Conservation (phyloP, 306 rosid species). For the Castanospermum australe region DNA sequence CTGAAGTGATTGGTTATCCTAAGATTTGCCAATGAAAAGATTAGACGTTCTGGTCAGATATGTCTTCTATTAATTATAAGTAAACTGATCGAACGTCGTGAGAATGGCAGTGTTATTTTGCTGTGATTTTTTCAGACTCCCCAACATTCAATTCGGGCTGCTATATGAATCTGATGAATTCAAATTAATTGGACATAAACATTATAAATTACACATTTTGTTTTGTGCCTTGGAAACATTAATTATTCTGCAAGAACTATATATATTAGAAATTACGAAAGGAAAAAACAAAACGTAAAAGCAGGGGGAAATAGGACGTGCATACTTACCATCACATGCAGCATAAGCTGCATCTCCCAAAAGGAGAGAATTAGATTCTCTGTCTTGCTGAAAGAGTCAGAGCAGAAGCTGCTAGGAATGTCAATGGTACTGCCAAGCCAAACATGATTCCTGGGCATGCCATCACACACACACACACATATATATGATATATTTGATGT, state of each 20-base stretch:
- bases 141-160: neutral
- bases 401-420: slow-evolving; percentile 39
- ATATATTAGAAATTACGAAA: neutral
- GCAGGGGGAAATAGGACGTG: neutral
- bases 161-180: neutral
- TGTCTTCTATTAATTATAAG: no score
- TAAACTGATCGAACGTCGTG: no score
- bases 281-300: neutral
- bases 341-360: slow-evolving; percentile 19
- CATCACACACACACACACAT: no score
- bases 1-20: slow-evolving; percentile 22
- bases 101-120: neutral
- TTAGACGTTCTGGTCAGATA: slow-evolving; percentile 15
- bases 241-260: neutral
- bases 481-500: neutral
- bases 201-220: neutral
- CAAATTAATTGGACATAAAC: neutral
- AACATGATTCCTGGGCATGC: slow-evolving; percentile 14
- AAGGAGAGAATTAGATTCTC: slow-evolving; percentile 47
- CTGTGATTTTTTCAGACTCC: neutral
- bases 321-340: slow-evolving; percentile 26
- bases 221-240: neutral
- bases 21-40: slow-evolving; percentile 27
- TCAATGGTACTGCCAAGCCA: slow-evolving; percentile 20
- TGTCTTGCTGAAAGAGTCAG: slow-evolving; percentile 35